Percentiles rank a stretch among this genome's conserved stretches.
Conservation (phyloP, 2,329 filamentous ascomycete genomes). For the Epichloe aotearoae region DNA sequence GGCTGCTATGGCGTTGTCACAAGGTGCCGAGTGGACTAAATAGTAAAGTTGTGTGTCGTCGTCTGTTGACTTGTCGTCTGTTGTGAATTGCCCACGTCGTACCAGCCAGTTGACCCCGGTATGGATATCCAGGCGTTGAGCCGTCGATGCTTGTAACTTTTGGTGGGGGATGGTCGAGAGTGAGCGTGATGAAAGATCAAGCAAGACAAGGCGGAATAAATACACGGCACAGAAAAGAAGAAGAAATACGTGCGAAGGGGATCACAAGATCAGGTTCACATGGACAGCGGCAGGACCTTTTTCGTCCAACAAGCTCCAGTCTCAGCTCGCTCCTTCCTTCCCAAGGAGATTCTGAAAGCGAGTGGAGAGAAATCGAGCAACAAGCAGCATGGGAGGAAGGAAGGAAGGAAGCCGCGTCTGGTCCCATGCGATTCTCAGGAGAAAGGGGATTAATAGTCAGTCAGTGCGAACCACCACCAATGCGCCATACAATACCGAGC, state of each 20-base stretch:
- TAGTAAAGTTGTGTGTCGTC: neutral
- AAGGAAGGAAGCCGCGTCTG: no score
- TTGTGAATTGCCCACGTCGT: neutral
- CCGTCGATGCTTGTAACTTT: neutral
- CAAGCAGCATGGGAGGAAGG: no score
- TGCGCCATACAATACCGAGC: no score
- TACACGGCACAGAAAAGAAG: no score
- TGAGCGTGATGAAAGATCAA: neutral
- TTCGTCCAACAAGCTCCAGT: neutral
- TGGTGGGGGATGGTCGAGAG: neutral
- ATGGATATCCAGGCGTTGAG: neutral
- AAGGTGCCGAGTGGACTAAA: neutral
- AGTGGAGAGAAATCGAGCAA: no score
- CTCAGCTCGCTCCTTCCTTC: neutral
- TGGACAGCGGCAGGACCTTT: neutral
- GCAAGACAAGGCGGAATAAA: no score
- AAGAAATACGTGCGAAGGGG: neutral
- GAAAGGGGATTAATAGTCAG: no score
- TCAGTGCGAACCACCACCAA: no score
- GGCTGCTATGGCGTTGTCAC: conserved; percentile 3
- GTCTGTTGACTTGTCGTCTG: neutral
- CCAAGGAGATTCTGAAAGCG: neutral
- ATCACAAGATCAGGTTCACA: neutral
- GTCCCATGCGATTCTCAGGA: no score
- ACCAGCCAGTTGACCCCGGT: neutral